A percentile compares a stretch with the other conserved stretches of the same genome.
Evolutionary conservation across 106 monocot genomes (phyloP).

Genomic region (Acanthochlamys bracteata): DNA sequence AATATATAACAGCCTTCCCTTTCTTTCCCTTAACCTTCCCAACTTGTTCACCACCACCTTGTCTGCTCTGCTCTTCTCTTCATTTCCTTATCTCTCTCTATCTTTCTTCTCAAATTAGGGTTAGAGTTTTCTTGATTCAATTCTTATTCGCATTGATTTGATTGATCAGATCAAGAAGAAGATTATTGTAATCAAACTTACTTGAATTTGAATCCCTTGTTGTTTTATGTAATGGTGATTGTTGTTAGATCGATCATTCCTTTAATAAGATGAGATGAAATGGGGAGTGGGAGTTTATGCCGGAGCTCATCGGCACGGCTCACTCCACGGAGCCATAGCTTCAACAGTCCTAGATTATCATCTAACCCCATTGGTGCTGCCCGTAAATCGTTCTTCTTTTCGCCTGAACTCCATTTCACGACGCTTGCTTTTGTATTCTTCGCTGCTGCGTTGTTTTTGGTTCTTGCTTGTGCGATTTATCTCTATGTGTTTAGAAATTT

Average conservation of each 20-base stretch:
- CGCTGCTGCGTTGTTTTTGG: not conserved
- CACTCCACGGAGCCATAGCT: constrained; percentile 25
- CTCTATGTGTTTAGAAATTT: not conserved
- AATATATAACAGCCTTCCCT: not conserved
- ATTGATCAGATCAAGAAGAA: not conserved
- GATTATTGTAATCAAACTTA: not conserved
- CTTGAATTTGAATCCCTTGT: not conserved
- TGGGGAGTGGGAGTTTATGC: not conserved
- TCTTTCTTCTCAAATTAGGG: not conserved
- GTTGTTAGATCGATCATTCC: not conserved
- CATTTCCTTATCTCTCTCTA: not conserved
- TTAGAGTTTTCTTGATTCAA: not conserved
- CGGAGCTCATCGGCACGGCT: constrained; percentile 15
- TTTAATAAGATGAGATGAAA: not conserved
- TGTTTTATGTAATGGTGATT: not conserved
- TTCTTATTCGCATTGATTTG: not conserved
- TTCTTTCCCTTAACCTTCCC: not conserved
- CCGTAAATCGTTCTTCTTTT: not conserved
- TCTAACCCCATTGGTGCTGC: not conserved
- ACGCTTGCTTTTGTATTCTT: constrained; percentile 1
- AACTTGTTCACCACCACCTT: too few relatives aligned
- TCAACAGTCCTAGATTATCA: constrained; percentile 26
- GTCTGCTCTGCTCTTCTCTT: not conserved
- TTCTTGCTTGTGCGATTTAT: constrained; percentile 1
- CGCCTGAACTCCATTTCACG: not conserved